phyloP scores from a whole-genome alignment of 768 basidiomycete species.

The Phallus indusiatus region DNA sequence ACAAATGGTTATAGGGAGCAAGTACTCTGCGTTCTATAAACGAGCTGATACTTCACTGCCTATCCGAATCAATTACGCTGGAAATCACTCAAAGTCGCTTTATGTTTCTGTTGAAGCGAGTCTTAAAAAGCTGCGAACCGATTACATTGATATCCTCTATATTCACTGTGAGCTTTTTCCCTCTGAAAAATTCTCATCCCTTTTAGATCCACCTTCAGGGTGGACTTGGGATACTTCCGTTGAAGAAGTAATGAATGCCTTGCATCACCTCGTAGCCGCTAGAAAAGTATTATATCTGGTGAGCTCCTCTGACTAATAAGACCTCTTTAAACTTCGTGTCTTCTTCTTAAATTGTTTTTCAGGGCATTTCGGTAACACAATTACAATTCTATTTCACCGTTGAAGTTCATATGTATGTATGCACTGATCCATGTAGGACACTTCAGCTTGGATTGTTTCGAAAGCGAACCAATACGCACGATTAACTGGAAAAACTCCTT shows the following conservation, averaged over 20 bases:
- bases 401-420: conserved; percentile 12
- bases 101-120: conserved; percentile 13
- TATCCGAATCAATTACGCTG: conserved; percentile 2
- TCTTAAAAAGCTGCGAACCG: conserved; percentile 21
- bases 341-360: background rate
- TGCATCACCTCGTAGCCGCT: conserved; percentile 23
- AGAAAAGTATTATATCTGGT: conserved; percentile 28
- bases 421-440: conserved; percentile 14
- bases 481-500: conserved; percentile 27
- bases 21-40: conserved; percentile 7
- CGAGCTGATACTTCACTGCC: background rate
- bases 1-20: conserved; percentile 23
- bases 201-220: background rate
- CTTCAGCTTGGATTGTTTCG: conserved; percentile 30
- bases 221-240: conserved; percentile 23
- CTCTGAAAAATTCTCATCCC: background rate
- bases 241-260: conserved; percentile 24
- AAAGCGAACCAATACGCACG: conserved; percentile 32
- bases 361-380: conserved; percentile 16
- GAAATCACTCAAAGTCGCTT: conserved; percentile 12
- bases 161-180: conserved; percentile 17
- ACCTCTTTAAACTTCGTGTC: background rate
- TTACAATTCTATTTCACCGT: background rate
- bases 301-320: background rate
- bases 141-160: conserved; percentile 24